A percentile compares a stretch with the other conserved stretches of the same genome.
phyloP scores from a whole-genome alignment of 2,329 filamentous ascomycete species.

The Cladosporium sp. region DNA sequence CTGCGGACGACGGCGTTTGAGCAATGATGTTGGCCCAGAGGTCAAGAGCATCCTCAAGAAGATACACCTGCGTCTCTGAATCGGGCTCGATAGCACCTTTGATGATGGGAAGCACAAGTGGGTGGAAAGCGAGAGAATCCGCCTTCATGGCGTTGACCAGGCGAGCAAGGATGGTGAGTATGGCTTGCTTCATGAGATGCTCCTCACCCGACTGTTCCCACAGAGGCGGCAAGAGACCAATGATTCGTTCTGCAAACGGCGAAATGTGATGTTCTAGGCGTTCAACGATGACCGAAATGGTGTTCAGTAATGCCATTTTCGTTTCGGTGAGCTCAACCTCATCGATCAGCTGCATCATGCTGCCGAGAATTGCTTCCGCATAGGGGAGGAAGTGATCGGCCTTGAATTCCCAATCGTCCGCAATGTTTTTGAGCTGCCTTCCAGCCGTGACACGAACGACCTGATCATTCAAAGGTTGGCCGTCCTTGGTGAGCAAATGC shows the following conservation, averaged over 20 bases:
- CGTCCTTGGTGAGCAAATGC: constrained; percentile 75
- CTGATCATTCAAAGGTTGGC: constrained; percentile 74
- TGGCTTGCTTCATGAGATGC: constrained; percentile 90
- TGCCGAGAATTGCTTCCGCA: constrained; percentile 69
- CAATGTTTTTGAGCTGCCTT: constrained; percentile 74
- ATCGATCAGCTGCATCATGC: constrained; percentile 74
- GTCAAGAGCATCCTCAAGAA: constrained; percentile 89
- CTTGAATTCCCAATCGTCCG: constrained; percentile 82
- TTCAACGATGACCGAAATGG: constrained; percentile 76
- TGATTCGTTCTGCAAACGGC: constrained; percentile 74
- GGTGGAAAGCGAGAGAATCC: constrained; percentile 75
- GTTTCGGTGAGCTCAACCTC: constrained; percentile 82
- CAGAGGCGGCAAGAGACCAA: constrained; percentile 73
- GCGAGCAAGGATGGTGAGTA: constrained; percentile 80
- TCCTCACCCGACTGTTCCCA: constrained; percentile 87
- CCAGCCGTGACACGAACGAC: constrained; percentile 92
- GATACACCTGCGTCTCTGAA: constrained; percentile 72
- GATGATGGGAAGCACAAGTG: constrained; percentile 78
- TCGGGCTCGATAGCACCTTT: constrained; percentile 73
- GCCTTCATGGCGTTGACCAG: constrained; percentile 83
- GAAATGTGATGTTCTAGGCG: constrained; percentile 73
- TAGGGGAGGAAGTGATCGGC: constrained; percentile 74
- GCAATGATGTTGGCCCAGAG: constrained; percentile 78
- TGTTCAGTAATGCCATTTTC: constrained; percentile 85
- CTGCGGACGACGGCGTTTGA: constrained; percentile 50